Percentiles rank a stretch among this genome's conserved stretches.
These are phyloP conservation scores for Mollisiaceae sp. DNA, from an alignment of 2,329 filamentous ascomycete species.

Conservation along the genomic window DNA sequence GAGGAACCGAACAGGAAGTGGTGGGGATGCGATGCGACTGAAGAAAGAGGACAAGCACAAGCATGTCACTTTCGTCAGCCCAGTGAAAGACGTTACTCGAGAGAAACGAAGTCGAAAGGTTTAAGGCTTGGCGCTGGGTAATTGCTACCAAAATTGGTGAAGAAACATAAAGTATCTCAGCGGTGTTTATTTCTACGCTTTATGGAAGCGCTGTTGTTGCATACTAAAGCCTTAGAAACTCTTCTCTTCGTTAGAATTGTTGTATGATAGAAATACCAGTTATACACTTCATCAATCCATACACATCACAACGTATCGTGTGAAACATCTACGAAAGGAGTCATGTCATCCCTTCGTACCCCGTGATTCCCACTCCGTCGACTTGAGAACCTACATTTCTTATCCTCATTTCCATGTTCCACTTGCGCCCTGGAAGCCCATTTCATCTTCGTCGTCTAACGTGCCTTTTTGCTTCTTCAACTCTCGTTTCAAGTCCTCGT, in stretches of 20 bases:
- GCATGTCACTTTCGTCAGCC: conserved; percentile 45
- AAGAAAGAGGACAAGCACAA: conserved; percentile 44
- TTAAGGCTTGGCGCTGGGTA: background rate
- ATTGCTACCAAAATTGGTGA: conserved; percentile 1
- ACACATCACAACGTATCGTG: conserved; percentile 11
- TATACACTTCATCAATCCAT: background rate
- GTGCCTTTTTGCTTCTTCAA: conserved; percentile 29
- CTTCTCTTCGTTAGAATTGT: conserved; percentile 33
- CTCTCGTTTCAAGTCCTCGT: conserved; percentile 54
- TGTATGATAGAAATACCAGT: conserved; percentile 38
- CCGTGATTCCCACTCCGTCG: background rate
- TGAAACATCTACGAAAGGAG: background rate
- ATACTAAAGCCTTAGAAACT: conserved; percentile 32
- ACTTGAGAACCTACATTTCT: background rate
- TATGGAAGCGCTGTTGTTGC: conserved; percentile 25
- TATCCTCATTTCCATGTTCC: background rate
- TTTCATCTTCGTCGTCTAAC: conserved; percentile 29
- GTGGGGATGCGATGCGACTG: conserved; percentile 31
- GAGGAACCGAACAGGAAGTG: conserved; percentile 34
- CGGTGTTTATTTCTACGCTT: conserved; percentile 19
- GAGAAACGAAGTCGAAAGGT: conserved; percentile 29
- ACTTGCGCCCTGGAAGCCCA: conserved; percentile 6
- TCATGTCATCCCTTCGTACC: background rate
- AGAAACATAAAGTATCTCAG: background rate
- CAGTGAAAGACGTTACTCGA: conserved; percentile 39